Evolutionary conservation across 2,329 filamentous ascomycete genomes (phyloP), one percentile per base, ranked within the genome.

Genomic region (Colletotrichum noveboracense): DNA sequence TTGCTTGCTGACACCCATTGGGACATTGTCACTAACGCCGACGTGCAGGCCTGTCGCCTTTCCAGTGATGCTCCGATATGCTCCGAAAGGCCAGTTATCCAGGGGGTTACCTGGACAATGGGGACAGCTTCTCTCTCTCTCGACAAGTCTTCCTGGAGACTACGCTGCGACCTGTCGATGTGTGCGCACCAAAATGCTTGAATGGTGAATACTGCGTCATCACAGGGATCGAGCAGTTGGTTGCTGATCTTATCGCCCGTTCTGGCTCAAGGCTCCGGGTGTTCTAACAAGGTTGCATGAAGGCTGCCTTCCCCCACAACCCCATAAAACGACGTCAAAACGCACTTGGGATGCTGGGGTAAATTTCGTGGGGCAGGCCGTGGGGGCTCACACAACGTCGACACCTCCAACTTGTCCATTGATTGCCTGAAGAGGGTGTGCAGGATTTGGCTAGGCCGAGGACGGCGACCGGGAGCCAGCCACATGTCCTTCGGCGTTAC

Each of bases 291-390:
- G 73, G 75, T 76, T 73, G 73, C 65, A 74, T 76, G 65, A 70
- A 66, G 38, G 68, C 73, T 72, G 65, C 55, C 32, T 61, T 61
- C 60, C 75, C 69, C 75, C 72, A 76, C 72, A 77, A 76, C 73
- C 66, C 75, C 75, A 76, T 77, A 76, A 76, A 76, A 76, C 73
- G 64, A 76, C 69, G 74, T 75, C 66, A 74, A 76, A 75, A 66
- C 74, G 71, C 65, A 32, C 70, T 60, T 52, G 38, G 43, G 64
- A 68, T 67, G 43, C 73, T 65, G 73, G 73, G 73, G 69, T 73
- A 58, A 64, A 52, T 64, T 71, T 72, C 38, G 71, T 69, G 70
- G 74, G 64, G 70, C 74, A 68, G 16, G 36, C 43, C 74, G 74
- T 74, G 74, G 74, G 74, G 73, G 72, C 72, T 72, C 71, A 34